These are phyloP conservation scores for Dissophora globulifera DNA, from an alignment of 192 early-diverging fungal species.

Conservation along the genomic window DNA sequence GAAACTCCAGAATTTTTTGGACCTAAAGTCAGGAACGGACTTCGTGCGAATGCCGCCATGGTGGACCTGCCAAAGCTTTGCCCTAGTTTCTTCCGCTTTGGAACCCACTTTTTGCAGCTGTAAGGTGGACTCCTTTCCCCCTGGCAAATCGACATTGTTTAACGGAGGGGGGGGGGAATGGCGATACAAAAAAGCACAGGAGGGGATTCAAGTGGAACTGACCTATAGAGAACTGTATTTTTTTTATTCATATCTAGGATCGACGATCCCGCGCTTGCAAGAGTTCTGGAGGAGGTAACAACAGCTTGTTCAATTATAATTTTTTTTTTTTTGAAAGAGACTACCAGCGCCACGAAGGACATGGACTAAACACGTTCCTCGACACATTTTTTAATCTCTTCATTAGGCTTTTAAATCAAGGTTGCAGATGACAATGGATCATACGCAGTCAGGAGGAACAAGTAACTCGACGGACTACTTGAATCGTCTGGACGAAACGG, in stretches of 20 bases:
- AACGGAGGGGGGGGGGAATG: too few species aligned
- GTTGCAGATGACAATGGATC: constrained; percentile 58
- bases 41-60: constrained; percentile 28
- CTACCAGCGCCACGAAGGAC: too few species aligned
- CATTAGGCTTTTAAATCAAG: constrained; percentile 56
- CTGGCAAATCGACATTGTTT: too few species aligned
- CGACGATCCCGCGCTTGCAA: constrained; percentile 12
- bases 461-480: constrained; percentile 53
- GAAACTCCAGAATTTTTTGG: constrained; percentile 42
- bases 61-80: constrained; percentile 41
- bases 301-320: too few species aligned
- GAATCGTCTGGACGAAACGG: constrained; percentile 61
- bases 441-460: constrained; percentile 54
- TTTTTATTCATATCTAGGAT: constrained; percentile 1
- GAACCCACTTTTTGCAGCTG: constrained; percentile 30
- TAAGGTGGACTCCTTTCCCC: neutral
- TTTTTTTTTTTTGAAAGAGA: too few species aligned
- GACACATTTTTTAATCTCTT: neutral
- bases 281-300: constrained; percentile 24
- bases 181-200: too few species aligned
- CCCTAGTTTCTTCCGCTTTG: constrained; percentile 43
- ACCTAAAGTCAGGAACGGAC: constrained; percentile 41
- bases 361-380: too few species aligned
- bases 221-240: too few species aligned
- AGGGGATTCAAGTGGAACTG: too few species aligned